Conservation (phyloP, 2,329 filamentous ascomycete genomes). For the Zasmidium citrigriseum region DNA sequence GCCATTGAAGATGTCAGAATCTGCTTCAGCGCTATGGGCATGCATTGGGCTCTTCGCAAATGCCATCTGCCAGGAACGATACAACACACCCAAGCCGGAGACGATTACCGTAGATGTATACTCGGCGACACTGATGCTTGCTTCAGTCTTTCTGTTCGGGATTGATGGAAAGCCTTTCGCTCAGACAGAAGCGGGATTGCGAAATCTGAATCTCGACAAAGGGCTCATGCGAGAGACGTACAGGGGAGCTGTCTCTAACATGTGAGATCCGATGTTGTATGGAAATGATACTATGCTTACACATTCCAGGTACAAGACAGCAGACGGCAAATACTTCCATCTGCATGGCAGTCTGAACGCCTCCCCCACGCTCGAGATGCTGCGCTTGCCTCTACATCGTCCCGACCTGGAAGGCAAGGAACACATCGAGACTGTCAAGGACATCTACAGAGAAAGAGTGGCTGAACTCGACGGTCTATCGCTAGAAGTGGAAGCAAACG, state of each 20-base stretch:
- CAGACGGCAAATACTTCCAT: constrained; percentile 50
- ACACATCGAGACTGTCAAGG: constrained; percentile 44
- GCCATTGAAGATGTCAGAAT: neutral
- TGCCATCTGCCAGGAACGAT: neutral
- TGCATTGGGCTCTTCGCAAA: neutral
- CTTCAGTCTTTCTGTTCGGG: neutral
- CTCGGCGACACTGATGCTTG: neutral
- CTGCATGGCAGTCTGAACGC: constrained; percentile 52
- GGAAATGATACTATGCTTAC: neutral
- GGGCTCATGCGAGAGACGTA: neutral
- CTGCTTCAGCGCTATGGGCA: neutral
- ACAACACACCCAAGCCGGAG: neutral
- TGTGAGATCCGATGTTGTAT: neutral
- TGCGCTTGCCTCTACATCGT: constrained; percentile 31
- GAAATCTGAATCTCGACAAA: neutral
- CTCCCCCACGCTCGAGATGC: constrained; percentile 40
- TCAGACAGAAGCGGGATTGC: neutral
- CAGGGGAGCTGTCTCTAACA: neutral
- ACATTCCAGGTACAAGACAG: constrained; percentile 40
- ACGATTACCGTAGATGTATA: neutral
- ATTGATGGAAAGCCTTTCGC: neutral
- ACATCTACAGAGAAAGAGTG: constrained; percentile 45
- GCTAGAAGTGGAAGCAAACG: constrained; percentile 43
- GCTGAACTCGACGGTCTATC: constrained; percentile 40
- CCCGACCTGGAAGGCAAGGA: constrained; percentile 29